Base-by-base conservation (phyloP, 371 early-diverging fungal genomes). In the Fennellomyces sp. region DNA sequence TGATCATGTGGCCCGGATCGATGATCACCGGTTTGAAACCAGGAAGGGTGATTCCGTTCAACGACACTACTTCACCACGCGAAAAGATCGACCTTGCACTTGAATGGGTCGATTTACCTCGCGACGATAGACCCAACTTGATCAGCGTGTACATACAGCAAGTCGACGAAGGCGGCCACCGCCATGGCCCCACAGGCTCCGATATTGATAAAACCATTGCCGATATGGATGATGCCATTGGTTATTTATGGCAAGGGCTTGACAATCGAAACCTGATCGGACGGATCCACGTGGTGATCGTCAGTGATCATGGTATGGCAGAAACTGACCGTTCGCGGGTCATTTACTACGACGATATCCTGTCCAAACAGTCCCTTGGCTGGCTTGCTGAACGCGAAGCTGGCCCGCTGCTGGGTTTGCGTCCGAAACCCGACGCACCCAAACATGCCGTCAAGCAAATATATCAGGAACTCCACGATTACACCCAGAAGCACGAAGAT, bases 231-330 rank as follows among this genome's bases (percentile, higher is more conserved):
- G 52, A 56, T 19, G 84, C 86, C 1, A 49, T 96, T 6, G 87
- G 85, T 3, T 52, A 73, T 45, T 72, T 96, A 21, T 58, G 88
- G 52, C 53, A 70, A 5, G 85, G 81, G 8, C 54, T 96, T 0
- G 66, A 58, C 0, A 56, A 63, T 15, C 73, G 91, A 30, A 81
- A 87, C 38, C 55, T 94, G 49, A 77, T 78, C 17, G 63, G 83
- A 11, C 72, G 83, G 30, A 88, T 93, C 29, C 90, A 96, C 61
- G 41, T 96, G 2, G 77, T 97, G 26, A 66, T 96, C 27, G 93
- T 94, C 52, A 85, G 94, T 61, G 97, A 97, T 73, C 97, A 97
- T 58, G 97, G 97, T 5, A 97, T 97, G 97, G 80, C 92, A 2
- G 61, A 70, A 23, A 60, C 69, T 7, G 70, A 82, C 17, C 63